phyloP scores from a whole-genome alignment of 2,329 filamentous ascomycete species.

The Neonectria neomacrospora region DNA sequence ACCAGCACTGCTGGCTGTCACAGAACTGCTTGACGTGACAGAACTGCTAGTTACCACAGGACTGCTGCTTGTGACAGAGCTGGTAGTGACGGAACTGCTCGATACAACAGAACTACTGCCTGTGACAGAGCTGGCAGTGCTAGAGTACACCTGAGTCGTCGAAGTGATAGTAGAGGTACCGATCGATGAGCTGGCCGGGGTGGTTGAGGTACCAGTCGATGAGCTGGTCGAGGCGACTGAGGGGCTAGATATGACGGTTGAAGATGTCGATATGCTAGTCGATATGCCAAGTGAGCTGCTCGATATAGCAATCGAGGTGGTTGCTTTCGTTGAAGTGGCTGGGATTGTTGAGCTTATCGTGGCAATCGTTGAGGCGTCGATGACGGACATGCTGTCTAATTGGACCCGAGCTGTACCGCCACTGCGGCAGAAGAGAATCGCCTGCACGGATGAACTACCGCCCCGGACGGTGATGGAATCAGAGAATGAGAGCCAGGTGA shows the following conservation, averaged over 20 bases:
- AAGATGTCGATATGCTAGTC: neutral
- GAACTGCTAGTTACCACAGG: neutral
- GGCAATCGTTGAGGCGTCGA: neutral
- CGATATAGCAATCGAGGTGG: neutral
- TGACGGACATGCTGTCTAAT: neutral
- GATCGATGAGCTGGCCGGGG: neutral
- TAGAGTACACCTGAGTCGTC: neutral
- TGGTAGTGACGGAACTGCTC: neutral
- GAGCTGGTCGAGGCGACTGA: neutral
- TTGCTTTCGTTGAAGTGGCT: neutral
- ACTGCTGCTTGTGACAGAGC: too few relatives aligned
- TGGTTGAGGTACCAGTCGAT: neutral
- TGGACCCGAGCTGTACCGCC: neutral
- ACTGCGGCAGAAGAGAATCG: neutral
- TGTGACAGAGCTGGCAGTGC: neutral
- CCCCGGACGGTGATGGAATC: neutral
- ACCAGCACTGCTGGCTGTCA: neutral
- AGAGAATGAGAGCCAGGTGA: neutral
- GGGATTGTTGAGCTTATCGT: neutral
- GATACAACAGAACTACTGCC: neutral
- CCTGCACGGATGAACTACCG: neutral
- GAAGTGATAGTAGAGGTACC: neutral
- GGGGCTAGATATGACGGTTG: too few relatives aligned
- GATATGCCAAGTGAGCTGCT: neutral
- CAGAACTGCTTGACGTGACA: neutral